These are phyloP conservation scores for Gnetum montanum DNA, from an alignment of 75 land plant genomes.

Conservation along the genomic window DNA sequence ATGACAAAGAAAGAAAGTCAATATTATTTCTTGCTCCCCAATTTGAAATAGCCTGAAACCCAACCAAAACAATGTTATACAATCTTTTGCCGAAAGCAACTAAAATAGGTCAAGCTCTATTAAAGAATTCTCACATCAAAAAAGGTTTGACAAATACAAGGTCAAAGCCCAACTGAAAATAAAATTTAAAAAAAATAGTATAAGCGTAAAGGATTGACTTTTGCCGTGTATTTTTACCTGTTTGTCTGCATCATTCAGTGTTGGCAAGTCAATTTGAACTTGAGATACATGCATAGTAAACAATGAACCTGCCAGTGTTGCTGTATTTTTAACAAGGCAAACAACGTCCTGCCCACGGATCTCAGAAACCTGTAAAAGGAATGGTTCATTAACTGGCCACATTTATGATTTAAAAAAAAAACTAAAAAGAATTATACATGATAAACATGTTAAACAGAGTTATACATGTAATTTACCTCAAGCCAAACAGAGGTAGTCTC, in stretches of 20 bases:
- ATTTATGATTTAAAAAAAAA: too few species aligned
- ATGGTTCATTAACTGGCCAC: too few species aligned
- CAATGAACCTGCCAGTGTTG: slow-evolving; percentile 68
- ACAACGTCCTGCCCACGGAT: slow-evolving; percentile 58
- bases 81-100: too few species aligned
- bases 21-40: slow-evolving; percentile 85
- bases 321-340: slow-evolving; percentile 71
- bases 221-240: too few species aligned
- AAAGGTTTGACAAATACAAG: too few species aligned
- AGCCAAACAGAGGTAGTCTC: slow-evolving; percentile 94
- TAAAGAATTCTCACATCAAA: too few species aligned
- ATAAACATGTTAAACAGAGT: too few species aligned
- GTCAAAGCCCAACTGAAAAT: too few species aligned
- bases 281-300: slow-evolving; percentile 81
- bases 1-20: slow-evolving; percentile 79
- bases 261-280: slow-evolving; percentile 67
- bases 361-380: slow-evolving; percentile 58
- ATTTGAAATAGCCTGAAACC: slow-evolving; percentile 66
- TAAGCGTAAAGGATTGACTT: too few species aligned
- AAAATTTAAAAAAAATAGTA: too few species aligned
- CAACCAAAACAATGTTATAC: too few species aligned
- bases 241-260: slow-evolving; percentile 61
- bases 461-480: slow-evolving; percentile 45
- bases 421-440: neutral
- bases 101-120: too few species aligned